Base-by-base conservation (phyloP, 225 moss, liverwort and hornwort species). In the Neckera pumila region DNA sequence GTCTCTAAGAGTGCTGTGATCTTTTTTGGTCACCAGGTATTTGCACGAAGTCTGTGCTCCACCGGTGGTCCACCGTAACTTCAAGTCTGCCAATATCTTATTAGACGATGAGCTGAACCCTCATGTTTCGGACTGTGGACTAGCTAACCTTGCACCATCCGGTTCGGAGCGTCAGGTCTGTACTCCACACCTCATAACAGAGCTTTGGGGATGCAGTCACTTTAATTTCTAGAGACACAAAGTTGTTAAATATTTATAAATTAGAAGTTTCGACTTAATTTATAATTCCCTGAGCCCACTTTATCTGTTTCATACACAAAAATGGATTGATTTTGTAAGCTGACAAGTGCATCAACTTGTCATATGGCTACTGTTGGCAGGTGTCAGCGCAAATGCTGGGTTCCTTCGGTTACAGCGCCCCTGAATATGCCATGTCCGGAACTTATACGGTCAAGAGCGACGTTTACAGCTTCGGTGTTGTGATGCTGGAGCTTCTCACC, bases 11-110 rank as follows among this genome's bases (percentile, higher is more conserved):
- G 14, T 38, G 18, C 14, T 18, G 47, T 72, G 54, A 51, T 43
- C 3, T 67, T 83, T 83, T 72, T 63, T 12, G 67, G 40, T 36
- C 47, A 63, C 51, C 91, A 96, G 96, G 86, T 96, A 95, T 82
- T 86, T 96, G 90, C 96, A 96, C 79, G 96, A 96, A 95, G 95
- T 95, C 22, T 96, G 96, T 65, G 76, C 95, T 33, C 96, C 95
- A 43, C 92, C 96, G 26, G 93, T 95, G 40, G 95, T 96, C 53
- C 96, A 96, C 86, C 96, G 95, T 10, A 96, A 94, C 88, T 95
- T 96, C 88, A 96, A 95, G 57, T 95, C 96, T 73, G 95, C 94
- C 8, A 96, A 95, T 56, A 92, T 96, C 67, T 89, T 96, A 83
- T 87, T 96, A 85, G 94, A 95, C 43, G 96, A 96, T 28, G 96